Conservation (phyloP, 805 yeast species). For the baker's yeast (Saccharomyces cerevisiae) region DNA sequence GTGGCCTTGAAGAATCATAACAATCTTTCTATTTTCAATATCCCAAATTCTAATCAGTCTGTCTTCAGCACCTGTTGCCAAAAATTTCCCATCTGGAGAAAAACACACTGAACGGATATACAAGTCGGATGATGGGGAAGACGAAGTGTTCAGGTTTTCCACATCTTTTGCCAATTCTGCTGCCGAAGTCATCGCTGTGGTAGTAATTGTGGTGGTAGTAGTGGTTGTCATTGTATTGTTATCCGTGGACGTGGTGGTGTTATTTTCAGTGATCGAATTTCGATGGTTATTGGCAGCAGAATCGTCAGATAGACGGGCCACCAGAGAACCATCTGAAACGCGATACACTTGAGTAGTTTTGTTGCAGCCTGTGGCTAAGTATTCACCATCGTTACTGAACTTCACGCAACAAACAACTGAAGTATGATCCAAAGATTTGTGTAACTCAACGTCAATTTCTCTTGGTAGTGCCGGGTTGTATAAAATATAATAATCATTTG, state of each 20-base stretch:
- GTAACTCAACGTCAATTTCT: slow-evolving; percentile 73
- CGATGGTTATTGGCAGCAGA: slow-evolving; percentile 35
- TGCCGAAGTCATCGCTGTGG: background rate
- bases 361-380: slow-evolving; percentile 93
- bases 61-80: slow-evolving; percentile 93
- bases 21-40: slow-evolving; percentile 72
- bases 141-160: slow-evolving; percentile 31
- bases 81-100: slow-evolving; percentile 86
- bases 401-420: slow-evolving; percentile 96
- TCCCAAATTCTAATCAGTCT: slow-evolving; percentile 94
- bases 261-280: slow-evolving; percentile 9
- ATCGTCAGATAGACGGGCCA: slow-evolving; percentile 82
- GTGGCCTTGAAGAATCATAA: slow-evolving; percentile 83
- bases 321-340: slow-evolving; percentile 83
- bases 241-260: slow-evolving; percentile 2
- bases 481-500: slow-evolving; percentile 76
- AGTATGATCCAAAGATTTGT: slow-evolving; percentile 83
- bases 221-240: background rate
- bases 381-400: slow-evolving; percentile 84
- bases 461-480: slow-evolving; percentile 82
- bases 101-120: slow-evolving; percentile 94
- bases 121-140: slow-evolving; percentile 61
- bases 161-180: background rate
- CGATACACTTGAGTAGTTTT: slow-evolving; percentile 90
- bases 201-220: background rate